Evolutionary conservation across 192 early-diverging fungal species (phyloP).

Genomic region (Funneliformis geosporum): DNA sequence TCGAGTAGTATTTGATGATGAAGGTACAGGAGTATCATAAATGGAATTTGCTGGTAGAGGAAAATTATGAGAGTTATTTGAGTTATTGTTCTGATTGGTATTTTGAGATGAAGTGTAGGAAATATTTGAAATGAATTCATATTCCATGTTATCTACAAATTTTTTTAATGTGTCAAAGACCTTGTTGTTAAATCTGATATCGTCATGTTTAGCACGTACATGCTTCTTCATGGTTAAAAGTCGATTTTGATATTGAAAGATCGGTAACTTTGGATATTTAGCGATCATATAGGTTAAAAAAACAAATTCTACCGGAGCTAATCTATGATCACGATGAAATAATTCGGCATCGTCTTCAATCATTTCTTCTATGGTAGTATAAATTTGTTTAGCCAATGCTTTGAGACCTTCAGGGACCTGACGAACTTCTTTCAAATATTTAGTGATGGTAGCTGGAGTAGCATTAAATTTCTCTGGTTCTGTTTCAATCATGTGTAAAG

Average conservation of each 20-base stretch:
- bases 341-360: slow-evolving; percentile 30
- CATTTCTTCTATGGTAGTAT: slow-evolving; percentile 15
- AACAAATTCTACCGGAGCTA: slow-evolving; percentile 31
- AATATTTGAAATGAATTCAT: background rate
- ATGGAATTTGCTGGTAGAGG: background rate
- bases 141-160: slow-evolving; percentile 27
- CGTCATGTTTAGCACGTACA: slow-evolving; percentile 25
- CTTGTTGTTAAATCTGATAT: slow-evolving; percentile 29
- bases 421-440: slow-evolving; percentile 28
- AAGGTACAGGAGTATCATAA: background rate
- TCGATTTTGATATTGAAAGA: slow-evolving; percentile 30
- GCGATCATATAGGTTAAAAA: slow-evolving; percentile 26
- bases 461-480: slow-evolving; percentile 27
- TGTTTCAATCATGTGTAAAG: slow-evolving; percentile 29
- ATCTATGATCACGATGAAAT: slow-evolving; percentile 25
- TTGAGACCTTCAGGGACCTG: slow-evolving; percentile 13
- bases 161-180: slow-evolving; percentile 24
- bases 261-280: slow-evolving; percentile 17
- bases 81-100: no score
- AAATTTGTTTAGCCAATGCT: slow-evolving; percentile 6
- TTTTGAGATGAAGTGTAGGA: background rate
- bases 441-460: slow-evolving; percentile 19
- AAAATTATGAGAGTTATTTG: background rate
- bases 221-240: slow-evolving; percentile 27
- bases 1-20: background rate